Base-by-base conservation (phyloP, 228 moss, liverwort and hornwort genomes). In the Sphagnum fallax region DNA sequence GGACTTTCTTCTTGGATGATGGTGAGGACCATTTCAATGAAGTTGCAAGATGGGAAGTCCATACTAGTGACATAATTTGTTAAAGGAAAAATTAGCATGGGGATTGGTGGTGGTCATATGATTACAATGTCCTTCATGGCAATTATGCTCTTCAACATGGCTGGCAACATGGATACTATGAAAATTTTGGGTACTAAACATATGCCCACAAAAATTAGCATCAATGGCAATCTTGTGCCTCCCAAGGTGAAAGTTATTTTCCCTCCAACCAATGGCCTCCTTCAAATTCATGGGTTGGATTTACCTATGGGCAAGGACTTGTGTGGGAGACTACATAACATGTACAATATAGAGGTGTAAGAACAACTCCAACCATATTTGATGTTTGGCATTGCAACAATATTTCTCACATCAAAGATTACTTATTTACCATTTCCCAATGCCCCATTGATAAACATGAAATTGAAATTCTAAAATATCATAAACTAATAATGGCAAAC, bases 1-100 rank as follows among this genome's bases (percentile, higher is more conserved):
- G 84, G 4, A 80, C 71, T 14, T 51, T 88, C 5, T 88, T 88
- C 13, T 50, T 88, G 16, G 88, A 88, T 61, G 76, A 80, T 1
- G 84, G 82, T 10, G 69, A 77, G 10, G 78, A 84, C 5, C 7
- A 32, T 80, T 1, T 77, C 79, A 52, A 88, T 88, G 84, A 81
- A 79, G 6, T 6, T 88, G 4, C 72, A 67, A 5, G 73, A 79
- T 0, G 82, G 88, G 0, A 61, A 74, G 0, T 84, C 82, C 7
- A 82, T 84, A 0, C 82, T 82, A 53, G 81, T 84, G 12, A 77
- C 72, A 0, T 84, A 53, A 62, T 80, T 62, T 7, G 86, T 78
- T 0, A 80, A 80, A 50, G 57, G 64, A 1, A 75, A 71, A 5
- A 72, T 58, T 14, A 32, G 50, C 1, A 14, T 51, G 32, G 32